Evolutionary conservation across 768 basidiomycete species (phyloP).

Genomic region (Pleurotus tuoliensis): DNA sequence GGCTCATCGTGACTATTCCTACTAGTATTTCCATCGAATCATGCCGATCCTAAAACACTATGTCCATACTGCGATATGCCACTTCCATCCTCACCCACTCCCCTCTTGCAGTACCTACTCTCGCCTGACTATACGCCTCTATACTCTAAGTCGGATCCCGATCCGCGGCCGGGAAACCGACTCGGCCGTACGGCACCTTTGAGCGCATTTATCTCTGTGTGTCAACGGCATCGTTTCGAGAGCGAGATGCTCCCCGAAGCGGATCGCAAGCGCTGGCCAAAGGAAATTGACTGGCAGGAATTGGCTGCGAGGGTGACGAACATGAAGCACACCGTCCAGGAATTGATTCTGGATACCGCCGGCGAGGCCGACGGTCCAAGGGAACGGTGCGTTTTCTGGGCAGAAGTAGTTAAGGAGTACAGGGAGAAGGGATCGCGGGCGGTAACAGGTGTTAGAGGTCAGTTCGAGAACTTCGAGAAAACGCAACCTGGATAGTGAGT

Average conservation of each 20-base stretch:
- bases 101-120: conserved; percentile 52
- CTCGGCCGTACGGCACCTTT: conserved; percentile 57
- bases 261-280: conserved; percentile 71
- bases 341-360: not conserved
- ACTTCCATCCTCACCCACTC: conserved; percentile 61
- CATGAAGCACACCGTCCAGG: conserved; percentile 31
- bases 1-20: not conserved
- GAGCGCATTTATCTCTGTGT: conserved; percentile 59
- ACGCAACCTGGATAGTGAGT: conserved; percentile 90
- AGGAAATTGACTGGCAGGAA: conserved; percentile 57
- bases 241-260: conserved; percentile 70
- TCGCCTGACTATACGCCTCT: conserved; percentile 37
- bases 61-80: conserved; percentile 81
- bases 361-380: conserved; percentile 27
- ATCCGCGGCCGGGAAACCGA: conserved; percentile 67
- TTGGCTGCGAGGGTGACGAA: conserved; percentile 50
- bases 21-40: conserved; percentile 48
- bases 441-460: conserved; percentile 64
- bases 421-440: conserved; percentile 62
- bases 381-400: conserved; percentile 59
- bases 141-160: conserved; percentile 48
- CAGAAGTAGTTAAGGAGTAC: conserved; percentile 58
- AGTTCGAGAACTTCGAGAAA: conserved; percentile 77
- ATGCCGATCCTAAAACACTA: conserved; percentile 59
- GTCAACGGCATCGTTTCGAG: conserved; percentile 80